These are phyloP conservation scores for Myrmaecium sp. DNA, from an alignment of 2,329 filamentous ascomycete species.

Conservation along the genomic window DNA sequence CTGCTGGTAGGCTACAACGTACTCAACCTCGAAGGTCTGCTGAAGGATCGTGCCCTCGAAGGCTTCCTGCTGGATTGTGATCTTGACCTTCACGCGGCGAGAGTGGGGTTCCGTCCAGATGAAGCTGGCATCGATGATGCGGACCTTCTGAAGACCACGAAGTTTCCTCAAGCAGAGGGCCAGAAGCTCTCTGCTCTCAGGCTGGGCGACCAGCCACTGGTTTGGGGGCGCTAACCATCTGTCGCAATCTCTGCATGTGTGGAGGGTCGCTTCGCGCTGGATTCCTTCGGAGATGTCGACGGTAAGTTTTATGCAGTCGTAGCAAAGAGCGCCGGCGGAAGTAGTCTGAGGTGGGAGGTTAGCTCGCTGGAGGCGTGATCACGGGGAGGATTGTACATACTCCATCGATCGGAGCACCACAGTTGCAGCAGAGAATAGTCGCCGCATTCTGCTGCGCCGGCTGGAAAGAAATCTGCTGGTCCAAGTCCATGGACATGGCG, in stretches of 20 bases:
- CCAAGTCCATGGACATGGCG: slow-evolving; percentile 21
- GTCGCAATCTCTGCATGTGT: slow-evolving; percentile 90
- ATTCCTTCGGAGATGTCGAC: slow-evolving; percentile 86
- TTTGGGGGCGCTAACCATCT: slow-evolving; percentile 72
- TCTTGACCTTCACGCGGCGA: slow-evolving; percentile 78
- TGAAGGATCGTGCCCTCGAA: slow-evolving; percentile 58
- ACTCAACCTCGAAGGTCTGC: slow-evolving; percentile 90
- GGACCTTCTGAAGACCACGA: slow-evolving; percentile 69
- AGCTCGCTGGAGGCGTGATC: too few species aligned
- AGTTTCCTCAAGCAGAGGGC: slow-evolving; percentile 83
- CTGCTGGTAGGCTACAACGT: slow-evolving; percentile 78
- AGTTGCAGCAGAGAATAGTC: slow-evolving; percentile 95
- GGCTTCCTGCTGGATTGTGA: slow-evolving; percentile 69
- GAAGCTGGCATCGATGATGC: slow-evolving; percentile 90
- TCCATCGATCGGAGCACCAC: slow-evolving; percentile 90
- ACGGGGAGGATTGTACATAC: too few species aligned
- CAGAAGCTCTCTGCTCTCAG: slow-evolving; percentile 81
- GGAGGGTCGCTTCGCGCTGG: slow-evolving; percentile 74
- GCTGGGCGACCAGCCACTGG: slow-evolving; percentile 70
- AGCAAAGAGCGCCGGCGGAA: slow-evolving; percentile 74
- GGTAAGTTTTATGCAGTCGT: slow-evolving; percentile 88
- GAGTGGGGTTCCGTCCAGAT: slow-evolving; percentile 99
- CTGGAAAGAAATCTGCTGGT: slow-evolving; percentile 21
- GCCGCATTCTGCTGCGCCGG: slow-evolving; percentile 27
- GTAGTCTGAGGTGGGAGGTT: too few species aligned